Evolutionary conservation across 2,329 filamentous ascomycete genomes (phyloP), one percentile per base, ranked within the genome.

Genomic region (Nemania bipapillata): DNA sequence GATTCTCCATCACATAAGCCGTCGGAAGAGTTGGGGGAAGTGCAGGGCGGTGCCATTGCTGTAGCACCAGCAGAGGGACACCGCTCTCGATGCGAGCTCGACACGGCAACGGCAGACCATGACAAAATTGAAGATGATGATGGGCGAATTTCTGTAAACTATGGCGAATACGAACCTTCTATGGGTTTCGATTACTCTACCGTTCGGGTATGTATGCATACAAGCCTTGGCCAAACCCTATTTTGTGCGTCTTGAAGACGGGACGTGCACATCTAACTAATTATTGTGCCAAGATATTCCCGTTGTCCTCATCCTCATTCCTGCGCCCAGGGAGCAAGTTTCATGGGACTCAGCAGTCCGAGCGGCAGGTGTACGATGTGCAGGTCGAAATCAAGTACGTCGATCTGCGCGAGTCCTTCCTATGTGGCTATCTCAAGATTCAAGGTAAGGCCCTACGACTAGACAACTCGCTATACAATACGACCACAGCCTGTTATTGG

Each of bases 351-450:
- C 96, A 99, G 77, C 92, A 95, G 78, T 98, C 95, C 2, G 95
- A 98, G 78, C 89, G 92, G 68, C 94, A 97, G 78, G 88, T 92
- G 9, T 99, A 99, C 79, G 93, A 97, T 70, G 96, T 99, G 0
- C 92, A 97, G 76, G 96, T 99, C 1, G 94, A 97, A 78, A 93
- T 99, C 74, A 97, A 98, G 81, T 91, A 97, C 81, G 94, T 98
- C 52, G 94, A 98, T 78, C 91, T 98, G 86, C 88, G 90, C 63
- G 93, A 98, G 79, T 97, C 94, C 5, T 97, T 95, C 76, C 85
- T 99, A 6, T 98, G 95, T 78, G 96, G 96, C 56, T 98, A 97
- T 80, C 84, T 99, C 72, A 92, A 92, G 74, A 99, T 99, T 73
- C 92, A 97, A 90, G 95, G 95, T 94, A 77, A 66, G 83, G 73